Conservation (phyloP, 768 basidiomycete genomes). For the Leccinum uliginosum region DNA sequence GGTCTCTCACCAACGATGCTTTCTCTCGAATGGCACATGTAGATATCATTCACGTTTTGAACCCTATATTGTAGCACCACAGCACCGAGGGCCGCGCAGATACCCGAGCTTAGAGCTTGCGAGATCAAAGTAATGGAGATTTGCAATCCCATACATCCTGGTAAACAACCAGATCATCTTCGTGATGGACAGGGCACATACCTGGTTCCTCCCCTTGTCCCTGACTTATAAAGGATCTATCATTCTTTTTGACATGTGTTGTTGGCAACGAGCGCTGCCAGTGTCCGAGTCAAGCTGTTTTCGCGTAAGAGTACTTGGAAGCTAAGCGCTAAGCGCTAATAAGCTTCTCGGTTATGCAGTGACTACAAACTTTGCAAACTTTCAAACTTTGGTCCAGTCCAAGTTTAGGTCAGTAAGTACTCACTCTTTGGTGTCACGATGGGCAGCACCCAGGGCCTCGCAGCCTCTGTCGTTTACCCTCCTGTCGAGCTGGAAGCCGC, state of each 20-base stretch:
- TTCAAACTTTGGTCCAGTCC: too few relatives aligned
- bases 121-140: constrained; percentile 93
- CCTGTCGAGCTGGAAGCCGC: too few relatives aligned
- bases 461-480: too few relatives aligned
- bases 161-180: background rate
- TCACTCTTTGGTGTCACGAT: too few relatives aligned
- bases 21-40: too few relatives aligned
- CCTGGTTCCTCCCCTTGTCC: constrained; percentile 90
- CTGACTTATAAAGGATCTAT: constrained; percentile 96
- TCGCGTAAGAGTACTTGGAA: constrained; percentile 56
- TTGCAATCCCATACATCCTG: constrained; percentile 61
- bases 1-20: background rate
- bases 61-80: constrained; percentile 99
- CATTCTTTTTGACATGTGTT: constrained; percentile 91
- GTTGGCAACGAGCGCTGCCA: constrained; percentile 85
- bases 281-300: constrained; percentile 92
- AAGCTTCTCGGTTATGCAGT: too few relatives aligned
- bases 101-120: constrained; percentile 81
- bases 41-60: constrained; percentile 67
- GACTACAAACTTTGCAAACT: too few relatives aligned
- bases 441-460: too few relatives aligned
- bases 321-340: too few relatives aligned
- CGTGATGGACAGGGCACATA: constrained; percentile 29
- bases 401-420: too few relatives aligned
- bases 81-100: constrained; percentile 87